A percentile compares a stretch with the other conserved stretches of the same genome.
Conservation (phyloP, 257 asterid species). For the Nicotiana tomentosiformis region DNA sequence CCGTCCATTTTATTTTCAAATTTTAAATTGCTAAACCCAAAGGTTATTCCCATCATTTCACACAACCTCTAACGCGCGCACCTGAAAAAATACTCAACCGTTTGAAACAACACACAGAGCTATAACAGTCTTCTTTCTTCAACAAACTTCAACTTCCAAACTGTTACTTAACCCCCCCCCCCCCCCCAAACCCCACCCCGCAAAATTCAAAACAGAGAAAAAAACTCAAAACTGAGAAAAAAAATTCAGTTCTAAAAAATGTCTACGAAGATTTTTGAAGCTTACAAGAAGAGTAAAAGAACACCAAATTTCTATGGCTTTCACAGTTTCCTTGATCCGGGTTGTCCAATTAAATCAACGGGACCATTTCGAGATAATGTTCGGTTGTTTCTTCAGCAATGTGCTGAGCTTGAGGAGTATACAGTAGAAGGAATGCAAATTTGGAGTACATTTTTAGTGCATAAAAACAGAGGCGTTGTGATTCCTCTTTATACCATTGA, state of each 20-base stretch:
- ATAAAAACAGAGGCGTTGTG: constrained; percentile 50
- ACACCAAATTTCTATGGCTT: constrained; percentile 44
- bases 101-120: background rate
- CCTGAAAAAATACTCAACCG: background rate
- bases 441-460: constrained; percentile 67
- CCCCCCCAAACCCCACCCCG: background rate
- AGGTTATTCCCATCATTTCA: constrained; percentile 1
- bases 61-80: background rate
- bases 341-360: constrained; percentile 31
- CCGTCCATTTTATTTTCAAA: background rate
- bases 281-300: constrained; percentile 23
- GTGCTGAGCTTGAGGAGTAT: constrained; percentile 52
- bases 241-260: background rate
- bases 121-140: background rate
- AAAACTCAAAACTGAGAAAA: no score
- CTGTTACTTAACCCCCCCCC: background rate
- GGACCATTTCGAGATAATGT: constrained; percentile 74
- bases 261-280: constrained; percentile 20
- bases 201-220: background rate
- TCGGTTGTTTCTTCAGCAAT: constrained; percentile 52
- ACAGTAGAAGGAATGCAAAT: constrained; percentile 51
- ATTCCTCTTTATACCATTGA: constrained; percentile 76
- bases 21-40: background rate
- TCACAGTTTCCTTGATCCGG: constrained; percentile 59
- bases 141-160: constrained; percentile 3